A percentile compares a stretch with the other conserved stretches of the same genome.
Conservation (phyloP, 495 filamentous ascomycete genomes). For the Halenospora varia region DNA sequence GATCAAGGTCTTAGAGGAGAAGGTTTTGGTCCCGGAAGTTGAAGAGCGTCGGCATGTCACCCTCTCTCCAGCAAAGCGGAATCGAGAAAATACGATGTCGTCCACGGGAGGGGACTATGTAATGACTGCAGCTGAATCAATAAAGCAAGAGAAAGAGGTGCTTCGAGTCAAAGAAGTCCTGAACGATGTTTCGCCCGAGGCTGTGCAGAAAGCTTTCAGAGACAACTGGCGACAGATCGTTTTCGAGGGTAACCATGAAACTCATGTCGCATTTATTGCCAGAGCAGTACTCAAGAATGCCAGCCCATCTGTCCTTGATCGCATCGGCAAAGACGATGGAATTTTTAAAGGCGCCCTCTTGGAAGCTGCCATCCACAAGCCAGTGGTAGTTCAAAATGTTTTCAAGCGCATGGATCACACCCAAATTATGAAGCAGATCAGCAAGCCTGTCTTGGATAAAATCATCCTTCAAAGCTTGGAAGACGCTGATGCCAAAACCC, state of each 20-base stretch:
- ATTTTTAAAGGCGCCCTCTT: constrained; percentile 7
- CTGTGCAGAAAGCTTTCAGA: constrained; percentile 13
- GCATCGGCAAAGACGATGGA: constrained; percentile 8
- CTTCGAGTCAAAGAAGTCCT: constrained; percentile 10
- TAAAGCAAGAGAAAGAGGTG: constrained; percentile 15
- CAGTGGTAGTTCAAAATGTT: neutral
- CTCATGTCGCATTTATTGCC: constrained; percentile 17
- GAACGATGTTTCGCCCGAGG: constrained; percentile 8
- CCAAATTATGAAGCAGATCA: neutral
- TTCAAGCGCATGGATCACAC: neutral
- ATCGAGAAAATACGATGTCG: neutral
- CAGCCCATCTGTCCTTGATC: constrained; percentile 5
- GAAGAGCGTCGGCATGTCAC: too few species aligned
- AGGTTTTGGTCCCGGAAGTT: too few species aligned
- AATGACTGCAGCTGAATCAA: neutral
- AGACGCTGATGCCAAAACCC: neutral
- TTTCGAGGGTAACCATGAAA: constrained; percentile 9
- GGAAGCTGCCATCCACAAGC: neutral
- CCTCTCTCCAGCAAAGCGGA: neutral
- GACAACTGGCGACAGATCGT: constrained; percentile 19
- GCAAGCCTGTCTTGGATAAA: constrained; percentile 8
- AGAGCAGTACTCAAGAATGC: constrained; percentile 19
- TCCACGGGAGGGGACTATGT: neutral
- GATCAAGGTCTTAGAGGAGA: too few species aligned
- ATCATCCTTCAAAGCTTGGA: constrained; percentile 1